Evolutionary conservation across 805 yeast genomes (phyloP).

Genomic region (Metschnikowia lunata): DNA sequence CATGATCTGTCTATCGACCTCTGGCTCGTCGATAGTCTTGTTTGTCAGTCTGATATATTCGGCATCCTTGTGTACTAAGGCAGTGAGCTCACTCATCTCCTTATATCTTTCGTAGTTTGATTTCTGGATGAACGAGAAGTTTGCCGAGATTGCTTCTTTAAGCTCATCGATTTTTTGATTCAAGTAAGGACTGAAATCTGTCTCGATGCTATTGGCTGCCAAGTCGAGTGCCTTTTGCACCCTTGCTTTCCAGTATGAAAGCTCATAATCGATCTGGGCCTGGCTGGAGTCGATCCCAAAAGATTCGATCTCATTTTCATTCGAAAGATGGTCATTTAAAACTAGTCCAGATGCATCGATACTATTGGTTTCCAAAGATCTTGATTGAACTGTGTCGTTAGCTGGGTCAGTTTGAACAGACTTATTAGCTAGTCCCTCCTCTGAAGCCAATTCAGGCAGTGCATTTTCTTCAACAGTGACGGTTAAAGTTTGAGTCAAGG

Average conservation of each 20-base stretch:
- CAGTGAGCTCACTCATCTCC: constrained; percentile 26
- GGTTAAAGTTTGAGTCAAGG: constrained; percentile 12
- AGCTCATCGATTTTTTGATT: constrained; percentile 22
- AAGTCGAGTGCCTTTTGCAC: constrained; percentile 32
- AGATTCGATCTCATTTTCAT: constrained; percentile 2
- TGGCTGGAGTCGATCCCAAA: constrained; percentile 7
- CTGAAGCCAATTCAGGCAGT: background rate
- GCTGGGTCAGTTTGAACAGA: background rate
- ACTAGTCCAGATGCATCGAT: background rate
- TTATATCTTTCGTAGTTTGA: constrained; percentile 29
- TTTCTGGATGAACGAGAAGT: constrained; percentile 26
- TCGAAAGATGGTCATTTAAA: background rate
- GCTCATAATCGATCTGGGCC: constrained; percentile 27
- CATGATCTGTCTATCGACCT: constrained; percentile 31
- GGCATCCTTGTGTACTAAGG: constrained; percentile 31
- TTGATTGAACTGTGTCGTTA: background rate
- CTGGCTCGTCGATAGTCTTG: constrained; percentile 10
- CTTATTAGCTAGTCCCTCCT: background rate
- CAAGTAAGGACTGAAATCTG: constrained; percentile 29
- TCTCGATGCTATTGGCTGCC: constrained; percentile 29
- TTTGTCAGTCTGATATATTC: constrained; percentile 24
- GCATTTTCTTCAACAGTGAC: background rate
- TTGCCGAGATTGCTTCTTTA: constrained; percentile 22
- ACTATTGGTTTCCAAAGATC: background rate
- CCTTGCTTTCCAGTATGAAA: constrained; percentile 30